Base-by-base conservation (phyloP, 1,139 yeast genomes). In the Candida pseudoviswanathii region DNA sequence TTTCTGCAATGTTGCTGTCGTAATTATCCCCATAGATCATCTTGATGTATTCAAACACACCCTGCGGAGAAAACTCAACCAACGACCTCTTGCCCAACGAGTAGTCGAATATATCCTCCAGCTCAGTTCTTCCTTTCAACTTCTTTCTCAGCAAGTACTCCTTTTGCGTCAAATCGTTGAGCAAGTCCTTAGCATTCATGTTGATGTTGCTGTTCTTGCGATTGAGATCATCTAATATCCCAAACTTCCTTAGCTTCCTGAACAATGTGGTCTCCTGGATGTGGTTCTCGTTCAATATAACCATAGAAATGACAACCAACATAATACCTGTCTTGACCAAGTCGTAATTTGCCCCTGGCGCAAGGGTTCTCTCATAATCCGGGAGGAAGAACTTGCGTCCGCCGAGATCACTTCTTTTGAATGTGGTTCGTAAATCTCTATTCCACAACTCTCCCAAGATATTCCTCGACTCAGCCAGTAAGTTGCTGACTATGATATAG, bases 211-310 rank as follows among this genome's bases (percentile, higher is more conserved):
- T 57, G 46, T 68, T 66, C n/a, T 50, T 54, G 5, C 48, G 46
- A 45, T 63, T 62, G 2, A 56, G 39, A 47, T 56, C 61, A 5
- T 54, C 60, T 5, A 70, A 56, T 3, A 75, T 50, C 0, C 80
- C 80, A 51, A 73, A 68, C 39, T 55, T 55, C 5, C 49, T 47
- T 30, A 75, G 54, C 3, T 52, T 47, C 5, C 53, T 55, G 1
- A 63, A 42, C 26, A 76, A 56, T 26, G 63, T 66, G 2, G 46
- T 31, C 51, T 72, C 77, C 8, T 63, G 56, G 2, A 71, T 46
- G 51, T 71, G 67, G 53, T 74, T 73, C 31, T 70, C 75, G 29
- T 67, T 58, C 10, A 74, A 54, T 1, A 75, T 61, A 7, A 75
- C 52, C n/a, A 70, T 41, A 8, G 68, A 51, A 11, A 73, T 47